Base-by-base conservation (phyloP, 768 basidiomycete genomes). In the Tulasnella sp. region DNA sequence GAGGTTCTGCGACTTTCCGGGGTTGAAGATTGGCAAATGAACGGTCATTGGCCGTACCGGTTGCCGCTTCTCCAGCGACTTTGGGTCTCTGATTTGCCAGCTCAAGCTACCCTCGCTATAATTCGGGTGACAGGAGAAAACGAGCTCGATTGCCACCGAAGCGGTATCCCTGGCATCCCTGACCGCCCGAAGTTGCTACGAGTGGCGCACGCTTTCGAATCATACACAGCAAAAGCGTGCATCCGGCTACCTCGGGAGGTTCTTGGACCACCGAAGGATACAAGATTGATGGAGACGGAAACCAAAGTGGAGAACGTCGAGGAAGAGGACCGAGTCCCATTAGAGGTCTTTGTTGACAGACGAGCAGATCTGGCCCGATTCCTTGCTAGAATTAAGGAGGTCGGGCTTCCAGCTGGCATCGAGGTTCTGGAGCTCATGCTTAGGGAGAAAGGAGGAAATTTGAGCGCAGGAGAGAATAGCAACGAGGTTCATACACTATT, bases 371-470 rank as follows among this genome's bases (percentile, higher is more conserved):
- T 61, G 10, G 57, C 57, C n/a, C n/a, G 57, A 29, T 26, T 61
- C 57, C n/a, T 61, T 13, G 57, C 57, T 26, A n/a, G 57, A 3
- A 5, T 61, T 3, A 61, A 29, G 29, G 57, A 61, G n/a, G 57
- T 61, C 13, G 57, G 57, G 29, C 29, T 61, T 26, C 57, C 57
- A 23, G 57, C 57, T 23, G 57, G 57, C 10, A 61, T 61, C 57
- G 57, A 61, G 23, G 57, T 61, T 61, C n/a, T 61, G n/a, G n/a
- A 61, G 57, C 57, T 61, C 57, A 61, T 61, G n/a, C 23, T 61
- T 7, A 61, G 29, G 57, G 57, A 61, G 57, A 61, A 61, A n/a
- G 57, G 57, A 61, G 57, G 57, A 23, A 61, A 61, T 23, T n/a
- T 61, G n/a, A 61, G 57, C 29, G 57, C 57, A 29, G 57, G 57